Evolutionary conservation across 768 basidiomycete species (phyloP).

Genomic region (Tulasnella sp.): DNA sequence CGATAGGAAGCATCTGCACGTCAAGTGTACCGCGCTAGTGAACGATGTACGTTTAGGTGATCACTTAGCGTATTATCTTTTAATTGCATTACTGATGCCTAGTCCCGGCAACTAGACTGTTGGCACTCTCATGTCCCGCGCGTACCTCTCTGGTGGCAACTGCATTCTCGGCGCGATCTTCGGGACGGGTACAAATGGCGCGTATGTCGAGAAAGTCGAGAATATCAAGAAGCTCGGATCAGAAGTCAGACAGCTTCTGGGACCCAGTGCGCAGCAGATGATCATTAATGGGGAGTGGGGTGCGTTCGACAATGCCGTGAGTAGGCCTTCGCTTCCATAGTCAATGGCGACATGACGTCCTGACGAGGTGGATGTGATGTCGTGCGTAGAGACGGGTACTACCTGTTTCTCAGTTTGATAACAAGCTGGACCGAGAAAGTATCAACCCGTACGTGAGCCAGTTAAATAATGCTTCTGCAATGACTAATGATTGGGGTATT

Average conservation of each 20-base stretch:
- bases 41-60: slow-evolving; percentile 60
- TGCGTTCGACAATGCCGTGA: slow-evolving; percentile 85
- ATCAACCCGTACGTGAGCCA: slow-evolving; percentile 61
- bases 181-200: slow-evolving; percentile 97
- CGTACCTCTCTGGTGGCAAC: slow-evolving; percentile 77
- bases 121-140: slow-evolving; percentile 83
- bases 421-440: slow-evolving; percentile 79
- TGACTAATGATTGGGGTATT: not conserved
- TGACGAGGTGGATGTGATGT: too few species aligned
- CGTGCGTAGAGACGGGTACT: slow-evolving; percentile 61
- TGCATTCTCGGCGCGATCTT: slow-evolving; percentile 84
- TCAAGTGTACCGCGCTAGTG: slow-evolving; percentile 82
- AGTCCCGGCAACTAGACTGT: slow-evolving; percentile 55
- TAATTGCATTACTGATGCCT: not conserved
- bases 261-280: slow-evolving; percentile 43
- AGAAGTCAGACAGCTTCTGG: slow-evolving; percentile 35
- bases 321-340: slow-evolving; percentile 22
- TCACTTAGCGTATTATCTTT: not conserved
- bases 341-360: not conserved
- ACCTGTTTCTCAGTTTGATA: slow-evolving; percentile 83
- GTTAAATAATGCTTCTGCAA: not conserved
- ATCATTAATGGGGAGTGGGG: slow-evolving; percentile 98
- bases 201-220: slow-evolving; percentile 80
- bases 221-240: slow-evolving; percentile 79
- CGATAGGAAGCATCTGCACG: slow-evolving; percentile 83